Base-by-base conservation (phyloP, 2,329 filamentous ascomycete genomes). In the Colletotrichum incanum region DNA sequence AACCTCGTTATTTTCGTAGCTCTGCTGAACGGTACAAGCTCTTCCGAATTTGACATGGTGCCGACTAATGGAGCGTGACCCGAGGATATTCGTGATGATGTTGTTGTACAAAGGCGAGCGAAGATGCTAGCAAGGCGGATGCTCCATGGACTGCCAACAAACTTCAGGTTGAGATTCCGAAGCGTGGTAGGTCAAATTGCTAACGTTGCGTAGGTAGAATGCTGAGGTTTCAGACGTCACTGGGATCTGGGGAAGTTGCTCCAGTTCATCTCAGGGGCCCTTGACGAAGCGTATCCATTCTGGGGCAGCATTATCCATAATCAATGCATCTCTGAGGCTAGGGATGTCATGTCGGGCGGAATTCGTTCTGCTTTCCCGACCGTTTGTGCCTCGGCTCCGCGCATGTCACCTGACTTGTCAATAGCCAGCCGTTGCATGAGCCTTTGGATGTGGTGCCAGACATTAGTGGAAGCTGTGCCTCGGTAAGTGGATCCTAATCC, bases 1-100 rank as follows among this genome's bases (percentile, higher is more conserved):
- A 78, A 68, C 20, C 58, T 73, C 18, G 74, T 65, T 37, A 78
- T 64, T 37, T 72, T 61, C 4, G 72, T 76, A 3, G 78, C 78
- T 52, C 75, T 65, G 3, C 72, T 62, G 43, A 79, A 77, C 6
- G 75, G 74, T 6, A 76, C 62, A 3, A 73, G 45, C 39, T 59
- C 52, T 11, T 65, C 37, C n/a, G 66, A 49, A 12, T 52, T 28
- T 9, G 67, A 20, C 70, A 72, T 72, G 5, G 1, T 8, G 39
- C n/a, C 5, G 7, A 52, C 49, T 18, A 43, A 23, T 14, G 26
- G 5, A 2, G 23, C 12, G 52, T 16, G 20, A 39, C 31, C 1
- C 5, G 1, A 16, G 5, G 18, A 56, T 6, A 1, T 12, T 8
- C 12, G 37, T 20, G 52, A 37, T 34, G 20, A 23, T 14, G 31